Evolutionary conservation across 176 grass and related monocot species (phyloP), one percentile per base, ranked within the genome.

Genomic region (Raddia guianensis): DNA sequence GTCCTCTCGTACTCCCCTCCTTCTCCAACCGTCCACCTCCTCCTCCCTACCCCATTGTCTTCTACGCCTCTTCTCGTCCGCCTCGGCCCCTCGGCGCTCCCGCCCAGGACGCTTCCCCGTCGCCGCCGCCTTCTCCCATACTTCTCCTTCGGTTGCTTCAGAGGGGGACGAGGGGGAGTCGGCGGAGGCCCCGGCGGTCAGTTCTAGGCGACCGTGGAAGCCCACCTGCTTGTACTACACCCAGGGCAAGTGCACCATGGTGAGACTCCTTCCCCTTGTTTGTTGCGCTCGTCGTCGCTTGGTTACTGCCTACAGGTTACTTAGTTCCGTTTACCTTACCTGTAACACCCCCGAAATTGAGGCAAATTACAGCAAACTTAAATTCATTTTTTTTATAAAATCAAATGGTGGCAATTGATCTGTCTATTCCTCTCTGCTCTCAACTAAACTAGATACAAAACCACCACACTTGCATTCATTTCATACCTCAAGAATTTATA

Each of bases 211-310:
- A 11, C 80, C 82, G n/a, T 98, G 95, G 95, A 98, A 81, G 83
- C 95, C 87, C 65, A 87, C 86, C 49, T 98, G 91, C 67, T 83
- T 97, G 80, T 97, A 97, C 58, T 93, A 91, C 76, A 94, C 89
- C 8, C 94, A 97, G 83, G 84, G 89, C 45, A 97, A 82, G 68
- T 97, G 91, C 79, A 88, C 89, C 53, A 88, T 89, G 91, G 91
- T 97, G 86, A 66, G 72, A 53, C 73, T 73, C 63, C 56, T 74
- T 79, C 45, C 10, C 34, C 5, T 18, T 60, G 14, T 3, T 18
- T 60, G 14, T 46, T 78, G 53, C 21, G 14, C 53, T 61, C 54
- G 34, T 49, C 49, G 52, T 20, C 42, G 53, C 40, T 49, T 70
- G 5, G 11, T 70, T 40, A 40, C 2, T 40, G 27, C 27, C 27